phyloP scores from a whole-genome alignment of 495 filamentous ascomycete genomes.

The Polyplosphaeria fusca region DNA sequence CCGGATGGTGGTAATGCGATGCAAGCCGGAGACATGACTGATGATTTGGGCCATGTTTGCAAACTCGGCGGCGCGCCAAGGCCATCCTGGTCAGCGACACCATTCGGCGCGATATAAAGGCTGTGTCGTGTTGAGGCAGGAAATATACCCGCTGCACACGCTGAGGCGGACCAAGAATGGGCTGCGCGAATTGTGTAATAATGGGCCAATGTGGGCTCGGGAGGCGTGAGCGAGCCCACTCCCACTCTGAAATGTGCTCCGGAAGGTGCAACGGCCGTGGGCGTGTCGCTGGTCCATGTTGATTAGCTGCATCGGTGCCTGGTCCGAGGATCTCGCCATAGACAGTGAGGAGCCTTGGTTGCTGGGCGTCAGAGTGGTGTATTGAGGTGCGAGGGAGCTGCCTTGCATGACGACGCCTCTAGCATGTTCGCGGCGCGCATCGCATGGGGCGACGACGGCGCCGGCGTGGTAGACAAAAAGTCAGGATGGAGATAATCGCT shows the following conservation, averaged over 20 bases:
- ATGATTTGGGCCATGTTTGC: too few species aligned
- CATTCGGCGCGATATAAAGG: constrained; percentile 1
- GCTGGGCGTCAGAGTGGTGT: neutral
- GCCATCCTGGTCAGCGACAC: neutral
- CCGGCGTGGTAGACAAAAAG: neutral
- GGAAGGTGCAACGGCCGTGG: constrained; percentile 11
- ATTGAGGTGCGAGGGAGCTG: neutral
- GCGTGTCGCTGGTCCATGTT: constrained; percentile 2
- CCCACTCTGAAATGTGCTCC: neutral
- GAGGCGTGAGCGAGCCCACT: neutral
- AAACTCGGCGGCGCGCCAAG: neutral
- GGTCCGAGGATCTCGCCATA: neutral
- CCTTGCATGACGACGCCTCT: constrained; percentile 16
- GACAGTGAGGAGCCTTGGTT: constrained; percentile 1
- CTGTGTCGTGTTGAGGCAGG: neutral
- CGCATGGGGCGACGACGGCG: constrained; percentile 3
- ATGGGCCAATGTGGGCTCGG: neutral
- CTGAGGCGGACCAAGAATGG: constrained; percentile 1
- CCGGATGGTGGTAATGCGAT: too few species aligned
- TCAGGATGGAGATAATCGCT: constrained; percentile 17
- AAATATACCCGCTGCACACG: constrained; percentile 5
- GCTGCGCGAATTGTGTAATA: constrained; percentile 8
- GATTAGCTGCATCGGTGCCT: constrained; percentile 19
- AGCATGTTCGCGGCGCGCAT: constrained; percentile 4
- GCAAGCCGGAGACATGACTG: too few species aligned